Percentiles rank a stretch among this genome's conserved stretches.
phyloP scores from a whole-genome alignment of 441 rosid species.

The Bruguiera hainesii region DNA sequence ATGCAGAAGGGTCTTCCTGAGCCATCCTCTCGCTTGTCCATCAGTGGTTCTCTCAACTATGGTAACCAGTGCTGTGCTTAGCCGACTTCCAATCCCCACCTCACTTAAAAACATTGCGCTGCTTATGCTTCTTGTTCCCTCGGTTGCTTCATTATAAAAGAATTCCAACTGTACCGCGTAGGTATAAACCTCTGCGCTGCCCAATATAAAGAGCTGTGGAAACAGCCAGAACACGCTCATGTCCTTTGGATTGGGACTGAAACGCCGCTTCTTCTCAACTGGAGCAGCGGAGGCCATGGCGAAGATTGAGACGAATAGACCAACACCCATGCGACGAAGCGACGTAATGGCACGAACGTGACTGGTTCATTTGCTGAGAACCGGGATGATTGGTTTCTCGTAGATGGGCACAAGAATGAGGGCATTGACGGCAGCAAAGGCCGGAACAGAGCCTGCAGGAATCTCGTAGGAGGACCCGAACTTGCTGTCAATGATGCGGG shows the following conservation, averaged over 20 bases:
- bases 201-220: slow-evolving; percentile 48
- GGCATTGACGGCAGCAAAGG: slow-evolving; percentile 47
- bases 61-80: slow-evolving; percentile 46
- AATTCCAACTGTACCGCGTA: slow-evolving; percentile 67
- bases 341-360: slow-evolving; percentile 54
- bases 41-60: slow-evolving; percentile 41
- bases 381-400: slow-evolving; percentile 44
- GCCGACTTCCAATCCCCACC: slow-evolving; percentile 50
- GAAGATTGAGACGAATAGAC: slow-evolving; percentile 45
- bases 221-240: slow-evolving; percentile 60
- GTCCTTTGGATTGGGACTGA: neutral
- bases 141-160: slow-evolving; percentile 64
- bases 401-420: slow-evolving; percentile 56
- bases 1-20: slow-evolving; percentile 40
- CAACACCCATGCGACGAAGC: slow-evolving; percentile 62
- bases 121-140: slow-evolving; percentile 63
- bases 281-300: slow-evolving; percentile 45
- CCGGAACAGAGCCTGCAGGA: slow-evolving; percentile 44
- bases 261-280: slow-evolving; percentile 46
- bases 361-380: slow-evolving; percentile 37
- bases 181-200: slow-evolving; percentile 52
- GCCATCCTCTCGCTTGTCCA: slow-evolving; percentile 48
- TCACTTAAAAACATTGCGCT: slow-evolving; percentile 51
- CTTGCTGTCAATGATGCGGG: slow-evolving; percentile 40
- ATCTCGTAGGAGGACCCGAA: slow-evolving; percentile 39